Conservation (phyloP, 768 basidiomycete genomes). For the Mycena albidolilacea region DNA sequence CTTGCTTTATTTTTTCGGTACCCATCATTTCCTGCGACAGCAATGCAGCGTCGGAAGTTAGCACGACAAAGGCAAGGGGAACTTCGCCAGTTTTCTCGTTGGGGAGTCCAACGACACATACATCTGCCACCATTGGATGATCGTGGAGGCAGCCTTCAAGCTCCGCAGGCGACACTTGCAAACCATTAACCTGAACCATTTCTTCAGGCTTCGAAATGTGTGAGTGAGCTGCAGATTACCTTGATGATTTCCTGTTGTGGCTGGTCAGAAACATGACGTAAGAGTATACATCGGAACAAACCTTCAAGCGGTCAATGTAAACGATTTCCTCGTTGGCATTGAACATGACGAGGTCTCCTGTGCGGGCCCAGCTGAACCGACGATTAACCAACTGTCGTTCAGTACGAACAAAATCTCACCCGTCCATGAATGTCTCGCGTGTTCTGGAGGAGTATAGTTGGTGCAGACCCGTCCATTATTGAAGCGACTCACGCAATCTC, state of each 20-base stretch:
- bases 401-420: conserved; percentile 54
- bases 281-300: conserved; percentile 34
- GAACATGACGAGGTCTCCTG: conserved; percentile 73
- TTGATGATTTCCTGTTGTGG: conserved; percentile 72
- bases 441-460: conserved; percentile 55
- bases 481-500: conserved; percentile 61
- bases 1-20: conserved; percentile 52
- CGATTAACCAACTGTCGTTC: not conserved
- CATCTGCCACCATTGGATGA: conserved; percentile 71
- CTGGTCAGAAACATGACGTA: not conserved
- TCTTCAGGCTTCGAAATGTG: conserved; percentile 62
- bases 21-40: conserved; percentile 43
- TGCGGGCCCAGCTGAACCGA: conserved; percentile 69
- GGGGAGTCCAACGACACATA: conserved; percentile 72
- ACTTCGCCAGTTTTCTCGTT: conserved; percentile 77
- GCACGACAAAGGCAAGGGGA: conserved; percentile 74
- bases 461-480: too few species aligned
- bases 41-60: conserved; percentile 49
- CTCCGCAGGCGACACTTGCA: conserved; percentile 61
- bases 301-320: conserved; percentile 74
- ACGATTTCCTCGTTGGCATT: conserved; percentile 67
- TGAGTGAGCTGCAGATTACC: conserved; percentile 65
- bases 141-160: conserved; percentile 65
- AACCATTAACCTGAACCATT: conserved; percentile 60
- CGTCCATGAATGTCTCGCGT: conserved; percentile 70